Percentiles rank a stretch among this genome's conserved stretches.
These are phyloP conservation scores for Parasitella parasitica DNA, from an alignment of 371 early-diverging fungal species.

Conservation along the genomic window DNA sequence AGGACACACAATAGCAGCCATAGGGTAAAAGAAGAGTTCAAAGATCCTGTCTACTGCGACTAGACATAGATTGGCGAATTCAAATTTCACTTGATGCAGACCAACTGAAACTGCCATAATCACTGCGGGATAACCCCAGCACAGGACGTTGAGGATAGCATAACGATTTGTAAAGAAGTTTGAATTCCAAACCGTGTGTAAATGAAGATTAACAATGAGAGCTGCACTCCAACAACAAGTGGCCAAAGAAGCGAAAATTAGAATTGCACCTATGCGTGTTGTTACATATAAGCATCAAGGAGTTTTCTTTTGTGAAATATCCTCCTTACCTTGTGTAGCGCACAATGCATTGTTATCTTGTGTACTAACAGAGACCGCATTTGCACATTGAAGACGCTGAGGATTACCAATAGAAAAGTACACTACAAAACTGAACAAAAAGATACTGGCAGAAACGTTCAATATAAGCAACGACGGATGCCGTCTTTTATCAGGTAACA, in stretches of 20 bases:
- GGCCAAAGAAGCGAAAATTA: constrained; percentile 58
- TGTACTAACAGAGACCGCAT: constrained; percentile 39
- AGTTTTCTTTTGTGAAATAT: background rate
- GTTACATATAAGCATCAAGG: background rate
- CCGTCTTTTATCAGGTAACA: constrained; percentile 61
- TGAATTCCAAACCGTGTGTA: constrained; percentile 70
- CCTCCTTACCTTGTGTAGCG: constrained; percentile 53
- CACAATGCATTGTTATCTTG: constrained; percentile 62
- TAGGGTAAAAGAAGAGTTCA: constrained; percentile 59
- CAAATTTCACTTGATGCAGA: constrained; percentile 54
- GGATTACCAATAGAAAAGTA: constrained; percentile 59
- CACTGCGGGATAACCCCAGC: constrained; percentile 61
- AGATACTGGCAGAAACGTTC: constrained; percentile 56
- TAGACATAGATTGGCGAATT: constrained; percentile 62
- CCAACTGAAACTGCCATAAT: constrained; percentile 52
- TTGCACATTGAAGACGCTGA: constrained; percentile 55
- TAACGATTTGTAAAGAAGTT: constrained; percentile 59
- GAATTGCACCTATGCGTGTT: constrained; percentile 38
- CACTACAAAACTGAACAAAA: constrained; percentile 54
- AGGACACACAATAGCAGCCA: constrained; percentile 60
- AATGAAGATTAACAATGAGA: constrained; percentile 63
- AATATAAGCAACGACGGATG: constrained; percentile 70
- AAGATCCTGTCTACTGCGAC: constrained; percentile 52
- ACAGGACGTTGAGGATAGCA: constrained; percentile 47
- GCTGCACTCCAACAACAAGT: constrained; percentile 63